Conservation (phyloP, 1,284 basidiomycete genomes). For the Marasmius oreades region DNA sequence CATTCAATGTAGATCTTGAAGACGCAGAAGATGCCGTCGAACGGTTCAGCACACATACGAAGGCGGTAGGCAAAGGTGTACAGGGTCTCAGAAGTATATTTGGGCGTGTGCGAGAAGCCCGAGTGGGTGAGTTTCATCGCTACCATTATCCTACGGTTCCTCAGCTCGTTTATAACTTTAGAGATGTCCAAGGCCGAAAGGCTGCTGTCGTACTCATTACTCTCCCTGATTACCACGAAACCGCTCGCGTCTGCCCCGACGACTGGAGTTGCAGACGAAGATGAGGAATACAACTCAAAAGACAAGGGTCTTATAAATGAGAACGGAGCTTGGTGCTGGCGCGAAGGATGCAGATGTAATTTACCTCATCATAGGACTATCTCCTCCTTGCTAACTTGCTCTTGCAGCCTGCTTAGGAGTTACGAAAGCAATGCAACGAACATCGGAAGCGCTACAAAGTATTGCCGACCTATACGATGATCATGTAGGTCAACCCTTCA, state of each 20-base stretch:
- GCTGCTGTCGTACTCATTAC: slow-evolving; percentile 62
- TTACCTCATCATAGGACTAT: not conserved
- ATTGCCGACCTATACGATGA: slow-evolving; percentile 78
- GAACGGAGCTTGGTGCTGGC: slow-evolving; percentile 85
- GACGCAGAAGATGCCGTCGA: slow-evolving; percentile 57
- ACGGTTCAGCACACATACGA: slow-evolving; percentile 62
- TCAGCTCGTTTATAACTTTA: slow-evolving; percentile 22
- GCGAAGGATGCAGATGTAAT: slow-evolving; percentile 65
- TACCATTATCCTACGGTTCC: not conserved
- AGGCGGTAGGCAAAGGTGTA: slow-evolving; percentile 62
- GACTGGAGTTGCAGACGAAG: slow-evolving; percentile 43
- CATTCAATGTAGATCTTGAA: slow-evolving; percentile 76
- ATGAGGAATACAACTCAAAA: slow-evolving; percentile 42
- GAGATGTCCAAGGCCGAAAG: slow-evolving; percentile 76
- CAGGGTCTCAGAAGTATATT: slow-evolving; percentile 64
- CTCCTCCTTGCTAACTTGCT: slow-evolving; percentile 1
- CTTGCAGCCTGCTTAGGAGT: slow-evolving; percentile 64
- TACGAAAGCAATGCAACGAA: slow-evolving; percentile 77
- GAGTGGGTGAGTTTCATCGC: slow-evolving; percentile 51
- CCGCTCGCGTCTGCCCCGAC: slow-evolving; percentile 49
- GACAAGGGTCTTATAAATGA: slow-evolving; percentile 60
- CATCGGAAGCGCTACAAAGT: slow-evolving; percentile 68
- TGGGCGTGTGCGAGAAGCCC: slow-evolving; percentile 56
- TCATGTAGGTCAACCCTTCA: slow-evolving; percentile 47
- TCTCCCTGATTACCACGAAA: slow-evolving; percentile 68